These are phyloP conservation scores for Phenoliferia sp. DNA, from an alignment of 1,284 basidiomycete genomes.

Conservation along the genomic window DNA sequence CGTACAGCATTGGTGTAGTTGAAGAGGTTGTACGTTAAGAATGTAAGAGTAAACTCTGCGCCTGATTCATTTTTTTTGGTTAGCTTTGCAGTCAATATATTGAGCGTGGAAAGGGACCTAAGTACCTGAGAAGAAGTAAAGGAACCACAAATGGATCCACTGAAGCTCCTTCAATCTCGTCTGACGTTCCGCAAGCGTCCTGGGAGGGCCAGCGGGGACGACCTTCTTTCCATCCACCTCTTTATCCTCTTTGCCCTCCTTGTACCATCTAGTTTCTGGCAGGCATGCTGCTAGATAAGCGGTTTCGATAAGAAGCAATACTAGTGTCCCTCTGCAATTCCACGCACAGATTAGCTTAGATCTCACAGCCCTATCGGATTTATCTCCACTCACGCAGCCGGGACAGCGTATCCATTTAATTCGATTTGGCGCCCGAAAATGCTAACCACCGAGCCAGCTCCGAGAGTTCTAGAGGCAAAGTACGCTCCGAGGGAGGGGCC, in stretches of 20 bases:
- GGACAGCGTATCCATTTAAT: conserved; percentile 64
- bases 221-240: conserved; percentile 29
- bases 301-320: conserved; percentile 36
- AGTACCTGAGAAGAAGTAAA: conserved; percentile 71
- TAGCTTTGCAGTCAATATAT: not conserved
- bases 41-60: conserved; percentile 85
- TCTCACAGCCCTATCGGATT: not conserved
- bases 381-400: conserved; percentile 49
- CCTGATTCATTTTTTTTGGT: conserved; percentile 43
- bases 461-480: conserved; percentile 44
- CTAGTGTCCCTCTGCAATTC: conserved; percentile 37
- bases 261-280: conserved; percentile 40
- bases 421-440: conserved; percentile 55
- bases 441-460: conserved; percentile 20
- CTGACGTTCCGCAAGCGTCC: conserved; percentile 31
- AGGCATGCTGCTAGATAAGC: conserved; percentile 24
- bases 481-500: conserved; percentile 56
- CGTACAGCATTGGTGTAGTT: conserved; percentile 69
- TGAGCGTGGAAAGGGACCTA: not conserved
- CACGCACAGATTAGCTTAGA: not conserved
- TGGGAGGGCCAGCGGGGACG: conserved; percentile 10
- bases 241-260: conserved; percentile 19
- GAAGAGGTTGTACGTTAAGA: conserved; percentile 76
- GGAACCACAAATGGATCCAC: conserved; percentile 70
- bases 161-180: conserved; percentile 49